phyloP scores from a whole-genome alignment of 2,329 filamentous ascomycete species.

The Zelopaecilomyces penicillatus region DNA sequence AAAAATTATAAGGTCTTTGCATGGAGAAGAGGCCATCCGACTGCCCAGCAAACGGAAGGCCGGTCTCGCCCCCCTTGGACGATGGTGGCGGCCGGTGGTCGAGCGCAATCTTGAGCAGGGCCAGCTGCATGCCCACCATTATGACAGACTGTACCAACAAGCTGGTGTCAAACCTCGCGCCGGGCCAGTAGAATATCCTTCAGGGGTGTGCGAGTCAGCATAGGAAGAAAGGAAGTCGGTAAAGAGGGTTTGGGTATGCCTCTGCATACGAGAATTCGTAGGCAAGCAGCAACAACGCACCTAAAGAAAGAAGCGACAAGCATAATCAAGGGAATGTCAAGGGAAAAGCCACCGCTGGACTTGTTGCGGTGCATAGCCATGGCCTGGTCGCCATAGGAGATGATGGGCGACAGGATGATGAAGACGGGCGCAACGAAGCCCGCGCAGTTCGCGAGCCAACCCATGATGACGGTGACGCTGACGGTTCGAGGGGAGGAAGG shows the following conservation, averaged over 20 bases:
- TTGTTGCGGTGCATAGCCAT: constrained; percentile 55
- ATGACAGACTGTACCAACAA: constrained; percentile 57
- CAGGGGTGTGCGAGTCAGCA: constrained; percentile 13
- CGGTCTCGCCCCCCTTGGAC: constrained; percentile 51
- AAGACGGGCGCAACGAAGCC: constrained; percentile 55
- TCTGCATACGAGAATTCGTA: background rate
- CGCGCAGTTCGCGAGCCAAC: constrained; percentile 40
- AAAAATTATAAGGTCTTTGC: constrained; percentile 67
- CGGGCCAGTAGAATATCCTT: constrained; percentile 63
- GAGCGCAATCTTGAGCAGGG: constrained; percentile 59
- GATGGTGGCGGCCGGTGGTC: constrained; percentile 55
- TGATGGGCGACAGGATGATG: constrained; percentile 53
- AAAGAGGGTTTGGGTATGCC: background rate
- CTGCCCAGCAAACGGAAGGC: constrained; percentile 53
- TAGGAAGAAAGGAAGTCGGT: constrained; percentile 1
- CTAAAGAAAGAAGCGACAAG: constrained; percentile 58
- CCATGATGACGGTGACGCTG: constrained; percentile 18
- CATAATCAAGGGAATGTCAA: constrained; percentile 67
- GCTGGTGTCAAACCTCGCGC: constrained; percentile 54
- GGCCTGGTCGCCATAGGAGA: constrained; percentile 59
- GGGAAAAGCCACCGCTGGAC: constrained; percentile 59
- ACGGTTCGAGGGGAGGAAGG: too few species aligned
- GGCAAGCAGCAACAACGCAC: constrained; percentile 27
- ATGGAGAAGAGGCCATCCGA: constrained; percentile 28
- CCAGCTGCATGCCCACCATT: constrained; percentile 55